phyloP scores from a whole-genome alignment of 2,329 filamentous ascomycete genomes.

The Fusarium algeriense region DNA sequence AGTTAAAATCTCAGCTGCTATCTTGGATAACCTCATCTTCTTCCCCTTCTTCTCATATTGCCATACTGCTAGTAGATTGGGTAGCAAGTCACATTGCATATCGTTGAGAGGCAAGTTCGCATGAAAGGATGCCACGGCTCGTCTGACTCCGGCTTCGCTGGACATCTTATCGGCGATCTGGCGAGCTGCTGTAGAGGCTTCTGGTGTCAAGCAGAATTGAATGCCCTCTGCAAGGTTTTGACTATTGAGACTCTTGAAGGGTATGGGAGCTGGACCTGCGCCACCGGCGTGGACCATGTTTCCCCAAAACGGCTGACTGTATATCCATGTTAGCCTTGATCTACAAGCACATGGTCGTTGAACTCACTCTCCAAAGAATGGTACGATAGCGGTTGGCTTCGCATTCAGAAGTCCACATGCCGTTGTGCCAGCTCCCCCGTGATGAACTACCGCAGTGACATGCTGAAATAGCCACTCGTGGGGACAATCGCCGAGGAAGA shows the following conservation, averaged over 20 bases:
- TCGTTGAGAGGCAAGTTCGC: constrained; percentile 36
- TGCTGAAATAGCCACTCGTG: constrained; percentile 80
- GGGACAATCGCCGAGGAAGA: constrained; percentile 77
- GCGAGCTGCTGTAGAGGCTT: constrained; percentile 21
- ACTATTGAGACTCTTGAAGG: constrained; percentile 19
- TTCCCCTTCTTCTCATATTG: constrained; percentile 5
- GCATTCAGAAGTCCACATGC: constrained; percentile 76
- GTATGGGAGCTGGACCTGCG: constrained; percentile 29
- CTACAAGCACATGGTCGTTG: too few species aligned
- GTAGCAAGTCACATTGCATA: constrained; percentile 33
- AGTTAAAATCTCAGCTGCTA: constrained; percentile 30
- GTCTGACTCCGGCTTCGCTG: constrained; percentile 26
- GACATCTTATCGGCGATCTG: constrained; percentile 31
- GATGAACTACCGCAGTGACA: constrained; percentile 74
- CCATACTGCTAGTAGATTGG: constrained; percentile 21
- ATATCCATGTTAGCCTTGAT: too few species aligned
- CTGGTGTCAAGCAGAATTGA: constrained; percentile 10
- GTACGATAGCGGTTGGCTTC: constrained; percentile 77
- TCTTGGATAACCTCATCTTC: constrained; percentile 28
- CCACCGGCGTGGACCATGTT: constrained; percentile 31
- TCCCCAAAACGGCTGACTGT: constrained; percentile 38
- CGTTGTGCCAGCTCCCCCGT: constrained; percentile 79
- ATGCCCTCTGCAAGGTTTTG: constrained; percentile 30
- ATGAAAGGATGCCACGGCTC: constrained; percentile 42
- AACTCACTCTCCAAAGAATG: constrained; percentile 71